Conservation (phyloP, 2,329 filamentous ascomycete species). For the Dryadomyces quercus-mongolicae region DNA sequence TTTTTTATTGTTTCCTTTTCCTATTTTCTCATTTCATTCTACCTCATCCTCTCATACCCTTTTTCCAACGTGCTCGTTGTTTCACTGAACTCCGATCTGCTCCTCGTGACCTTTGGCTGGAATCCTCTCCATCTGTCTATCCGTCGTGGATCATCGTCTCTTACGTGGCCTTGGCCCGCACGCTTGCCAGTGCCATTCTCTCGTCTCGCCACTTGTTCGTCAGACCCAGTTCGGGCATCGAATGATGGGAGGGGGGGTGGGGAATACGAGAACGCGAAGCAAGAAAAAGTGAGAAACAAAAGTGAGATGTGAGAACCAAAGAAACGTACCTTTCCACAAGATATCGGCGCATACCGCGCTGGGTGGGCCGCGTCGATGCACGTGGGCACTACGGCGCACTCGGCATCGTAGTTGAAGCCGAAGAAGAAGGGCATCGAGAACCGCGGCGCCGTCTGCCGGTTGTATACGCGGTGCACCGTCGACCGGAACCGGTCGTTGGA, state of each 20-base stretch:
- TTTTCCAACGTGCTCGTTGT: too few species aligned
- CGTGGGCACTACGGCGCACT: slow-evolving; percentile 27
- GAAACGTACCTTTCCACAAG: slow-evolving; percentile 20
- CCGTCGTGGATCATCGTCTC: too few species aligned
- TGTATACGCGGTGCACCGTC: slow-evolving; percentile 38
- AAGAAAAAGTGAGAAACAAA: not conserved
- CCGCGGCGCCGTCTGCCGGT: slow-evolving; percentile 25
- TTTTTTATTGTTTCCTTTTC: too few species aligned
- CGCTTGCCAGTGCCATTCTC: slow-evolving; percentile 8
- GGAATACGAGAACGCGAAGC: not conserved
- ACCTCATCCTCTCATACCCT: too few species aligned
- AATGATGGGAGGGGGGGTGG: not conserved
- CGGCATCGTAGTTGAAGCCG: slow-evolving; percentile 32
- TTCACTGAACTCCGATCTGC: too few species aligned
- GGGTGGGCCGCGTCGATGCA: slow-evolving; percentile 27
- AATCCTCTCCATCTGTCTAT: too few species aligned
- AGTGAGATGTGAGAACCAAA: not conserved
- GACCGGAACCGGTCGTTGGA: slow-evolving; percentile 35
- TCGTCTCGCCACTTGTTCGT: slow-evolving; percentile 11
- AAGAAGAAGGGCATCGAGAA: slow-evolving; percentile 47
- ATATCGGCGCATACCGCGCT: slow-evolving; percentile 29
- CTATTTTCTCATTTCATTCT: too few species aligned
- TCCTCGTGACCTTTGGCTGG: too few species aligned
- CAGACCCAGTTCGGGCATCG: not conserved
- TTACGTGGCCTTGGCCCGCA: not conserved